phyloP scores from a whole-genome alignment of 129 eudicot genomes.

The Artemisia tridentata region DNA sequence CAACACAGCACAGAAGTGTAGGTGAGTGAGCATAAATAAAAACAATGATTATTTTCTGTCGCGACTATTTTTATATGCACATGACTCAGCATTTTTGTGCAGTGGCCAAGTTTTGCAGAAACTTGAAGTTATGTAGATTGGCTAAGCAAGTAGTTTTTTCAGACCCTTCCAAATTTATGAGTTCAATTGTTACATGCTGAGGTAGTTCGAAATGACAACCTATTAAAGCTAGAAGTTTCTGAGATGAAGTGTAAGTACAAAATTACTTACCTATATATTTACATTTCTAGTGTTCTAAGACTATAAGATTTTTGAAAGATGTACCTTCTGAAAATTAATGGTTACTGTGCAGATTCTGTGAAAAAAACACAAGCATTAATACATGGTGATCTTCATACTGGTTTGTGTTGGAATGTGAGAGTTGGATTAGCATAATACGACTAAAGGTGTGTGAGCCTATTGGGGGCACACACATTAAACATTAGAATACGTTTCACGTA shows the following conservation, averaged over 20 bases:
- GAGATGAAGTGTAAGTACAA: conserved; percentile 76
- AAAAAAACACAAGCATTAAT: conserved; percentile 82
- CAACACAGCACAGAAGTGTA: conserved; percentile 81
- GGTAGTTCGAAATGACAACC: conserved; percentile 75
- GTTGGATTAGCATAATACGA: no score
- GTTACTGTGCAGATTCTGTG: conserved; percentile 65
- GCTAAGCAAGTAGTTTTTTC: conserved; percentile 92
- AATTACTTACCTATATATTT: neutral
- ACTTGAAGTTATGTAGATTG: conserved; percentile 87
- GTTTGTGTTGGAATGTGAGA: no score
- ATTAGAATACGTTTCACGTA: no score
- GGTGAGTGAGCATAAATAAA: conserved; percentile 32
- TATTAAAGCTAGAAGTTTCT: conserved; percentile 82
- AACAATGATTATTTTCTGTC: neutral
- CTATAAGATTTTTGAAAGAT: neutral
- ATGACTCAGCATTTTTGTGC: conserved; percentile 25
- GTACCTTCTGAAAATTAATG: conserved; percentile 1
- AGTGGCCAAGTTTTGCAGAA: conserved; percentile 87
- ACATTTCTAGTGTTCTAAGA: neutral
- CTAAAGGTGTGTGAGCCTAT: no score
- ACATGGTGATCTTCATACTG: conserved; percentile 95
- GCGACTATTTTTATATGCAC: neutral
- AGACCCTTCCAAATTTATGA: conserved; percentile 75
- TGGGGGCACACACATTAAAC: no score
- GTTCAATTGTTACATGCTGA: conserved; percentile 77